A percentile compares a stretch with the other conserved stretches of the same genome.
These are phyloP conservation scores for Metschnikowia cerradonensis DNA, from an alignment of 805 yeast species.

Conservation along the genomic window DNA sequence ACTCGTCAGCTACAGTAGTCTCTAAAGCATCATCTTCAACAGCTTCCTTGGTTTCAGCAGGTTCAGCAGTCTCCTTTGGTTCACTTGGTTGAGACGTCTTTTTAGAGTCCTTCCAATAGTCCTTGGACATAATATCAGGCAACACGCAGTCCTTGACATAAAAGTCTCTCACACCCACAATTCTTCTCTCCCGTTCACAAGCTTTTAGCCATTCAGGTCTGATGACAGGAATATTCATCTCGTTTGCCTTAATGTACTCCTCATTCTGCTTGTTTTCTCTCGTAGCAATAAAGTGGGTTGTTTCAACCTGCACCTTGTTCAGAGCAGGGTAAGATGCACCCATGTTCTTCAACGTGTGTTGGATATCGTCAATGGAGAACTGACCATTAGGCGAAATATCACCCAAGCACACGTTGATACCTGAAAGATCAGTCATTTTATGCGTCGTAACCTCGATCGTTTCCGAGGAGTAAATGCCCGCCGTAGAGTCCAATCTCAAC, in stretches of 20 bases:
- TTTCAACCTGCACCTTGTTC: conserved; percentile 71
- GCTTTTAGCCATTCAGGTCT: conserved; percentile 97
- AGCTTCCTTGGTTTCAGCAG: neutral
- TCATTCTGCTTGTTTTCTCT: conserved; percentile 55
- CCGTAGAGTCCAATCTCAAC: conserved; percentile 78
- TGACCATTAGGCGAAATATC: conserved; percentile 58
- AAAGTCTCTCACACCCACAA: conserved; percentile 89
- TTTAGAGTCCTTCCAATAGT: conserved; percentile 31
- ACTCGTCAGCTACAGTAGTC: neutral
- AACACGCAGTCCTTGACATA: conserved; percentile 56
- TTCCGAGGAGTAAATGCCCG: conserved; percentile 78
- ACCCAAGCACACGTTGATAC: conserved; percentile 89
- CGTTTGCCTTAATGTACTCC: conserved; percentile 75
- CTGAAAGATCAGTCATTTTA: conserved; percentile 92
- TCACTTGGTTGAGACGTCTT: neutral
- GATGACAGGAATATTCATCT: conserved; percentile 85
- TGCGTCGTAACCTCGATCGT: conserved; percentile 73
- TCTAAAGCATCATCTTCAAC: neutral
- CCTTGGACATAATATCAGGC: conserved; percentile 40
- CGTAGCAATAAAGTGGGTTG: conserved; percentile 87
- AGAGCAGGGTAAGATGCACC: conserved; percentile 78
- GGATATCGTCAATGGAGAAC: conserved; percentile 50
- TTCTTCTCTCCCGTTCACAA: conserved; percentile 81
- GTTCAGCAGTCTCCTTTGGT: neutral
- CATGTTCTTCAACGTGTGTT: conserved; percentile 57